Base-by-base conservation (phyloP, 225 moss, liverwort and hornwort species). In the Sphagnum contortum region DNA sequence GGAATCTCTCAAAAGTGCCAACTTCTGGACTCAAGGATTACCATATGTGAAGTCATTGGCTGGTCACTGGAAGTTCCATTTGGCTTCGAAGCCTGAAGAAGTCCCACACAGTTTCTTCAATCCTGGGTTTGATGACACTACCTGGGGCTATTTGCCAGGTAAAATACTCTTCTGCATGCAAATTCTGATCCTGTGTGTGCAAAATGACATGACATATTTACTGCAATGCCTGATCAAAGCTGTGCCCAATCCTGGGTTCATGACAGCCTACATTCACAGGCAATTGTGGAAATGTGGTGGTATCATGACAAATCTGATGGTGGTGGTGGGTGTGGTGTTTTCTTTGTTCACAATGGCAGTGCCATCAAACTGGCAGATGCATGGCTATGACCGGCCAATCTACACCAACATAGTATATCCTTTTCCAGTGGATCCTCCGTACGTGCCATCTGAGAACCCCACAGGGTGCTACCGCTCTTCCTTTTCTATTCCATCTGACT, bases 351-450 rank as follows among this genome's bases (percentile, higher is more conserved):
- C 69, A 5, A 75, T 79, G 65, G 74, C 86, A 90, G 98, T 98
- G 61, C 98, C 98, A 57, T 93, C 98, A 59, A 98, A 88, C 71
- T 98, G 98, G 98, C 89, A 98, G 82, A 68, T 86, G 83, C 93
- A 93, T 77, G 89, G 79, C 71, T 87, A 87, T 70, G 98, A 98
- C 71, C 89, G 85, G 50, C 93, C 98, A 44, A 91, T 98, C 62
- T 93, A 98, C 79, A 98, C 98, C 67, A 93, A 98, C 63, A 9
- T 98, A 14, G 91, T 93, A 48, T 98, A 98, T 68, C 98, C 98
- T 2, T 98, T 98, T 68, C 89, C 93, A 14, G 54, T 89, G 55
- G 74, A 93, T 66, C 98, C 98, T 56, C 98, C 98, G 0, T 85
- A 79, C 60, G 91, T 98, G 59, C 91, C 93, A n/a, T 79, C 82